Percentiles rank a stretch among this genome's conserved stretches.
Evolutionary conservation across 345 rosid species (phyloP).

Genomic region (Citrus cavaleriei): DNA sequence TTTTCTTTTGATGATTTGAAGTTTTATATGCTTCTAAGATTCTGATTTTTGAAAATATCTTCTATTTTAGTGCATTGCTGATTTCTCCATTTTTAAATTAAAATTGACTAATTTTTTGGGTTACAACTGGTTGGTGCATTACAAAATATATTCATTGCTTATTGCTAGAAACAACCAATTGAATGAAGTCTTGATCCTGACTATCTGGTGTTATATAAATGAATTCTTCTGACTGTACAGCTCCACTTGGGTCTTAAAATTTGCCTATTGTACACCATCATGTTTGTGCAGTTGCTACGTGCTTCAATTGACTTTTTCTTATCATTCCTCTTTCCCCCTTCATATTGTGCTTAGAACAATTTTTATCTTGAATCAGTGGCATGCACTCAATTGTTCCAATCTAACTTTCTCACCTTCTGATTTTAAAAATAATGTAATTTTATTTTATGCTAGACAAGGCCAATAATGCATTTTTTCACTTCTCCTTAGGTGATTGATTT

Average conservation of each 20-base stretch:
- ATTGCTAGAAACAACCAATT: not conserved
- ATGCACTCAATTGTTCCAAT: not conserved
- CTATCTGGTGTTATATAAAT: not conserved
- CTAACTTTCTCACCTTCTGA: not conserved
- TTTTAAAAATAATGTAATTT: not conserved
- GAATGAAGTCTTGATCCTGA: not conserved
- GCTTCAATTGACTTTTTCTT: not conserved
- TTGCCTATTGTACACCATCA: not conserved
- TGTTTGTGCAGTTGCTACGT: not conserved
- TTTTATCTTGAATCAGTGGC: too few relatives aligned
- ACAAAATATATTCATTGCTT: not conserved
- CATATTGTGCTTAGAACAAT: not conserved
- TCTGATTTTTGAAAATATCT: not conserved
- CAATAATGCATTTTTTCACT: conserved; percentile 10
- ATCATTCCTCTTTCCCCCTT: not conserved
- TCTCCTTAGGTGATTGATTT: conserved; percentile 71
- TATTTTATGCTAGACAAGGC: not conserved
- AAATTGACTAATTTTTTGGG: not conserved
- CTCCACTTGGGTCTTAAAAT: not conserved
- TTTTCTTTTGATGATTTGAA: conserved; percentile 1
- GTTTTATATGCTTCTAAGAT: not conserved
- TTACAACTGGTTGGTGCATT: not conserved
- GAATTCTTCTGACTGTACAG: not conserved
- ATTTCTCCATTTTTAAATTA: not conserved
- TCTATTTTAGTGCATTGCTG: not conserved